Evolutionary conservation across 23 red algal species (phyloP), one percentile per base, ranked within the genome.

Genomic region (Gracilaria gracilis): DNA sequence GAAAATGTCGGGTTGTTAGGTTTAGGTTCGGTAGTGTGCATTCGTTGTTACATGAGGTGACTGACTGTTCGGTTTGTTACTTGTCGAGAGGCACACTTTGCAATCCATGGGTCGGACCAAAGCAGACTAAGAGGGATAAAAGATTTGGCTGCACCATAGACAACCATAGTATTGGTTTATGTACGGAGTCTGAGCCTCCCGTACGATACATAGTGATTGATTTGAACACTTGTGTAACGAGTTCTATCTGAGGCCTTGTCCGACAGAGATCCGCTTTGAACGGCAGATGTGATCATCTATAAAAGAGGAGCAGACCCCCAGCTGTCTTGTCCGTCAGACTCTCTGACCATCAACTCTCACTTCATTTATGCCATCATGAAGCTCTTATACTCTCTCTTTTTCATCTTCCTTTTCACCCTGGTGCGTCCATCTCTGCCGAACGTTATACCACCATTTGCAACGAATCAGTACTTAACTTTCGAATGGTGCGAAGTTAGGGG

Each of bases 401-500:
- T 12, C 59, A 1, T 31, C 13, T 6, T 62, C 13, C 11, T 31
- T 8, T 29, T 62, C n/a, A 62, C 7, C 3, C 6, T 31, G 59
- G 27, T 24, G 59, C 1, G 59, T 12, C 59, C 59, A 62, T 4
- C 23, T 12, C 13, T 62, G 59, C 24, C 24, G 1, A 31, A 29
- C 29, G 59, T 11, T 6, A 31, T 62, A 29, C 59, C 59, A 29
- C 29, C n/a, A 13, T 62, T 0, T 2, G 67, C 67, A 42, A 73
- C 38, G 12, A 73, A 73, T 2, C 31, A 73, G 21, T 37, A 44
- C 28, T 17, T 42, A 23, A 44, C 67, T 23, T 73, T 29, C 19
- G 33, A 73, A 24, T 73, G 67, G 67, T 73, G 67, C 21, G 67
- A 73, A 29, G 67, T 73, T 44, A 15, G 28, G 0, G 34, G 67